Base-by-base conservation (phyloP, 1,284 basidiomycete species). In the Rhodotorula glutinis region DNA sequence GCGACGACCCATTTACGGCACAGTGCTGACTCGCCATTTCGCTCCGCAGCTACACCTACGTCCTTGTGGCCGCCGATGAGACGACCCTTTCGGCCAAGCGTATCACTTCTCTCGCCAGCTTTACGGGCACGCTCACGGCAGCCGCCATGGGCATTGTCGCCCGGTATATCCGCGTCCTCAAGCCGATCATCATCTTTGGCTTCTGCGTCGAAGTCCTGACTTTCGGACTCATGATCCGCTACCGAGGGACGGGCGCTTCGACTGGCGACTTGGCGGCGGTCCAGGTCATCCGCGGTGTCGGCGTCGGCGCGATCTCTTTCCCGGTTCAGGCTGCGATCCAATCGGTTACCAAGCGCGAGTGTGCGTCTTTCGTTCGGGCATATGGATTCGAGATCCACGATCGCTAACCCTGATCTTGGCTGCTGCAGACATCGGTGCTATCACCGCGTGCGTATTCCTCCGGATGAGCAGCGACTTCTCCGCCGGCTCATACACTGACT, bases 261-360 rank as follows among this genome's bases (percentile, higher is more conserved):
- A 58, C 70, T 27, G 77, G 66, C 14, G 78, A 79, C 49, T 65
- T 79, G 33, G 74, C 73, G 25, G 69, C 76, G 38, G 75, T 79
- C 4, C 78, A 79, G 59, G 46, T 78, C 43, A 65, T 78, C 4
- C 73, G 76, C 47, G 78, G 77, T 33, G 58, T 76, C 46, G 77
- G 72, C 2, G 72, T 66, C 46, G 79, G 78, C 5, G 72, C 74
- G 41, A 77, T 79, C 65, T 67, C 70, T 5, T 79, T 77, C 74
- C 79, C 79, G 0, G 70, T 73, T 14, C 78, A 78, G 64, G 77
- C 77, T 0, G 67, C 75, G 9, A 76, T 80, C 52, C 79, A 80
- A 58, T 72, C 77, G 10, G 75, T 74, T 7, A 67, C 75, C 13
- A 76, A 74, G 61, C 78, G 78, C 67, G 77, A 79, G 66, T 70